Evolutionary conservation across 164 flowering plant species (phyloP).

Genomic region (Macadamia tetraphylla): DNA sequence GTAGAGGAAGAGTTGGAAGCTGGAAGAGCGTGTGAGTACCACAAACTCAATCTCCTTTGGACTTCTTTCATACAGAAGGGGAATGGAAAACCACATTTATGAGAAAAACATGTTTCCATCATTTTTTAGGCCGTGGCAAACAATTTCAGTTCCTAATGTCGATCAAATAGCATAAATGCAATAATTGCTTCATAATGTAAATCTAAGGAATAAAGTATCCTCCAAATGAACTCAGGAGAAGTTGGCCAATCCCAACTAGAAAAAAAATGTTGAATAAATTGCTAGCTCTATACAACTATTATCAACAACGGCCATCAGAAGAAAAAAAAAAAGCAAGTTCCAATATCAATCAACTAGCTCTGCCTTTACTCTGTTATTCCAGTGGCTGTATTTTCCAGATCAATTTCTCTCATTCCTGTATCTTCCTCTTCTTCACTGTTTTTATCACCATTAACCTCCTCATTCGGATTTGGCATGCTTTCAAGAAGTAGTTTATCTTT

Average conservation of each 20-base stretch:
- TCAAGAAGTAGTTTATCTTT: constrained; percentile 82
- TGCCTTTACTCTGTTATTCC: constrained; percentile 32
- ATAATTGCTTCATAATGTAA: too few relatives aligned
- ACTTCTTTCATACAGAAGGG: too few relatives aligned
- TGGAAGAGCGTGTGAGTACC: too few relatives aligned
- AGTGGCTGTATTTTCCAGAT: constrained; percentile 48
- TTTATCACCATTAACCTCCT: constrained; percentile 77
- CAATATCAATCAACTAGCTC: neutral
- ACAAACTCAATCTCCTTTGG: too few relatives aligned
- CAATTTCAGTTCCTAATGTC: neutral
- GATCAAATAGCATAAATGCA: neutral
- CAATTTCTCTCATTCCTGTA: constrained; percentile 81
- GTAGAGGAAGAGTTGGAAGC: too few relatives aligned
- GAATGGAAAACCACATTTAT: too few relatives aligned
- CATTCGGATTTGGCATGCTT: constrained; percentile 67
- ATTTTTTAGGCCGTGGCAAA: neutral
- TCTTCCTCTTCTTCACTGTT: constrained; percentile 92
- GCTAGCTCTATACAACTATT: constrained; percentile 10
- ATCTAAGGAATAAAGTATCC: constrained; percentile 3
- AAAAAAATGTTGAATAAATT: neutral
- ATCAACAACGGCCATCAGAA: constrained; percentile 2
- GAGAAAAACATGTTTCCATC: too few relatives aligned
- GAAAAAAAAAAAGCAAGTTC: neutral
- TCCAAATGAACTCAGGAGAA: constrained; percentile 3
- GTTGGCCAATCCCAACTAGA: neutral